Conservation (phyloP, 2,329 filamentous ascomycete genomes). For the Colletotrichum lini region DNA sequence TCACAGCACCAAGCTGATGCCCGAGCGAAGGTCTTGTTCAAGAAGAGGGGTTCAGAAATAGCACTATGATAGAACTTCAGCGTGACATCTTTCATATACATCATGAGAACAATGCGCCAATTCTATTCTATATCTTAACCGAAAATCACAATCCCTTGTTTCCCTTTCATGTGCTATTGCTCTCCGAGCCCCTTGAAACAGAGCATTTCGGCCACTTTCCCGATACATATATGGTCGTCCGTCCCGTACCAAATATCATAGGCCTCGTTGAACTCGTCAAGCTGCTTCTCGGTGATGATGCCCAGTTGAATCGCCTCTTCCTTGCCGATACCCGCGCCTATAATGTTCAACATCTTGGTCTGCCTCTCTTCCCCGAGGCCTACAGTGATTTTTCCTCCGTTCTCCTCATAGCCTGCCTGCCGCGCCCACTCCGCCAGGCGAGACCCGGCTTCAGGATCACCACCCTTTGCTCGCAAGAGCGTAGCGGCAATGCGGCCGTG, state of each 20-base stretch:
- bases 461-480: background rate
- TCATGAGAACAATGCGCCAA: too few relatives aligned
- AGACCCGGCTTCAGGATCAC: conserved; percentile 3
- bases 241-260: conserved; percentile 2
- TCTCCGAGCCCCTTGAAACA: background rate
- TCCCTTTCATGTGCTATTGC: background rate
- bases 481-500: conserved; percentile 7
- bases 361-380: background rate
- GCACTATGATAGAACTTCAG: background rate
- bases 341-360: conserved; percentile 4
- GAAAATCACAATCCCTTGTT: background rate
- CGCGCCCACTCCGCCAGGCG: conserved; percentile 1
- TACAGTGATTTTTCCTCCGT: background rate
- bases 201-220: conserved; percentile 7
- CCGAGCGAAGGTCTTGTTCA: background rate
- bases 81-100: too few relatives aligned
- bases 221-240: background rate
- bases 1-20: background rate
- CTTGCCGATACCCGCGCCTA: conserved; percentile 4
- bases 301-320: conserved; percentile 7
- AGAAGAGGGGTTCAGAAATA: background rate
- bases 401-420: background rate
- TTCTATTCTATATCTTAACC: too few relatives aligned
- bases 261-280: conserved; percentile 1
- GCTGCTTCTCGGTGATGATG: background rate